phyloP scores from a whole-genome alignment of 345 rosid genomes.

The Carallia brachiata region DNA sequence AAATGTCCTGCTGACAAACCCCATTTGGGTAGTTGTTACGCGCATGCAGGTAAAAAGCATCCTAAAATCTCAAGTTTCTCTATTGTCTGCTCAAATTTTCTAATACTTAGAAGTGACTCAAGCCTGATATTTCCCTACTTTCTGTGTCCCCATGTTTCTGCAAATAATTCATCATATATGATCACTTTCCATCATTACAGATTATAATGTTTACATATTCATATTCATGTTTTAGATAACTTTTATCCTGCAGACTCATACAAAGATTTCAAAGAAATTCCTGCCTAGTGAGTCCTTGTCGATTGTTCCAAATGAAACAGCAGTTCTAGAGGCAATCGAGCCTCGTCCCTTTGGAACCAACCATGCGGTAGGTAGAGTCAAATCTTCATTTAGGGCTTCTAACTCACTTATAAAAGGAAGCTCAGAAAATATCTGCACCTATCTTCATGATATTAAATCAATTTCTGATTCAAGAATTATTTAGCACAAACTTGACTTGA shows the following conservation, averaged over 20 bases:
- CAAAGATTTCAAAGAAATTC: constrained; percentile 47
- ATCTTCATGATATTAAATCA: not conserved
- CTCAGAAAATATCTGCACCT: not conserved
- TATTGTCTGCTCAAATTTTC: too few relatives aligned
- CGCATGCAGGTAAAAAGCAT: constrained; percentile 86
- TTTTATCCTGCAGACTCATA: constrained; percentile 71
- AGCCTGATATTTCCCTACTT: not conserved
- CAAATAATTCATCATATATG: not conserved
- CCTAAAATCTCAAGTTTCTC: constrained; percentile 6
- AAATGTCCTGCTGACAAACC: constrained; percentile 90
- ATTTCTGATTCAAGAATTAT: not conserved
- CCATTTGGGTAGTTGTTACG: constrained; percentile 96
- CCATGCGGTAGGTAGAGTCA: constrained; percentile 50
- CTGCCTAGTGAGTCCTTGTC: constrained; percentile 21
- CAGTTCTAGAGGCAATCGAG: constrained; percentile 41
- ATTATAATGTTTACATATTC: not conserved
- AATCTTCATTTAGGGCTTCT: not conserved
- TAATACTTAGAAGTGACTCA: not conserved
- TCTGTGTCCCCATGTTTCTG: not conserved
- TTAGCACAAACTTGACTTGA: not conserved
- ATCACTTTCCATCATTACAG: not conserved
- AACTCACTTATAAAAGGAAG: not conserved
- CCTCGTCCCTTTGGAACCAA: constrained; percentile 69
- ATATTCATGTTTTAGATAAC: constrained; percentile 12
- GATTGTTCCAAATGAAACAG: constrained; percentile 39